Evolutionary conservation across 2,329 filamentous ascomycete genomes (phyloP).

Genomic region (Hyphodiscus sp.): DNA sequence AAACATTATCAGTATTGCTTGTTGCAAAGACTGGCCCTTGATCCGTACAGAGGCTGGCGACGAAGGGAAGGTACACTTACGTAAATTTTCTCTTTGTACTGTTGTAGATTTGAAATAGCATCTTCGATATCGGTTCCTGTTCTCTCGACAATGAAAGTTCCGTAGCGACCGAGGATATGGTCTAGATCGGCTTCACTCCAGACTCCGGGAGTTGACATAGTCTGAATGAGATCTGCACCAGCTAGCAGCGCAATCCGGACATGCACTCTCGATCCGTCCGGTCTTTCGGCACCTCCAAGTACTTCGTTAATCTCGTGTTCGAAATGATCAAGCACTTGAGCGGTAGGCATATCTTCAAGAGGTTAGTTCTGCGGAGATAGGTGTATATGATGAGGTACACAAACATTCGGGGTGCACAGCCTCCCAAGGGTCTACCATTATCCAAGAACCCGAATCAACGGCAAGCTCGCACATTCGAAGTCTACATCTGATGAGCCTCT

Average conservation of each 20-base stretch:
- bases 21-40: not conserved
- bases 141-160: slow-evolving; percentile 81
- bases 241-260: slow-evolving; percentile 72
- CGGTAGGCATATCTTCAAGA: slow-evolving; percentile 64
- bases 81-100: slow-evolving; percentile 68
- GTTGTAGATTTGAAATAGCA: slow-evolving; percentile 72
- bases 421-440: slow-evolving; percentile 88
- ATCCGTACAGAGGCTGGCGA: too few relatives aligned
- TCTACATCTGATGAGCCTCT: slow-evolving; percentile 29
- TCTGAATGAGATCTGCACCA: slow-evolving; percentile 69
- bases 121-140: slow-evolving; percentile 85
- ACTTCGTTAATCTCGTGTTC: slow-evolving; percentile 82
- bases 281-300: slow-evolving; percentile 63
- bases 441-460: slow-evolving; percentile 66
- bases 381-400: not conserved
- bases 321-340: slow-evolving; percentile 85
- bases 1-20: not conserved
- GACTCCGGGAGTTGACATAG: slow-evolving; percentile 55
- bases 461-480: slow-evolving; percentile 85
- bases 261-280: slow-evolving; percentile 58
- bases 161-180: slow-evolving; percentile 78
- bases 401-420: slow-evolving; percentile 68
- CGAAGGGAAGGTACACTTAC: not conserved
- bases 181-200: slow-evolving; percentile 83
- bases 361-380: not conserved